Evolutionary conservation across 2,329 filamentous ascomycete species (phyloP), one percentile per base, ranked within the genome.

Genomic region (Fusarium staphyleae): DNA sequence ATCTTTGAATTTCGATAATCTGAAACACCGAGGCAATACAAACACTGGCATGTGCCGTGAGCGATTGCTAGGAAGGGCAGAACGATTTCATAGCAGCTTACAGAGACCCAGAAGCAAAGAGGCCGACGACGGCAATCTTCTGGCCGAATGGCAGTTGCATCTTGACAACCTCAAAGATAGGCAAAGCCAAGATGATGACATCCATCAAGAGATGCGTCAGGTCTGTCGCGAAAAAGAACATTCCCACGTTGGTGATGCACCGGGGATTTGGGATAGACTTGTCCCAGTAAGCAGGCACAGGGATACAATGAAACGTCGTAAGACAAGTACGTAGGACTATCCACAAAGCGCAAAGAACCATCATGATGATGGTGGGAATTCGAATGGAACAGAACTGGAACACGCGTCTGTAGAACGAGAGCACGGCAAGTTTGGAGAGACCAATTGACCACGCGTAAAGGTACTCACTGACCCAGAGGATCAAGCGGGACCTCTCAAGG

Each of bases 361-460:
- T 58, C 14, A 72, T 44, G 5, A 66, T 45, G 3, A 60, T 50
- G 12, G 70, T 72, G 2, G 68, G 64, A 9, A 67, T 40, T 6
- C 63, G 63, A 34, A 72, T 70, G 3, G 52, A 51, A 1, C 67
- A 59, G 22, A 66, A 48, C 1, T 48, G 57, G 34, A 72, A 72
- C 2, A 71, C 24, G 18, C 69, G 63, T 29, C 65, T 67, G 49
- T 71, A 72, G 30, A 72, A 65, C 13, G 47, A 58, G 9, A 72
- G 58, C 1, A 72, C 60, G 1, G 70, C 50, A 7, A 70, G 47
- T 42, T 72, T 72, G 9, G 59, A 57, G n/a, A 62, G 62, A 4
- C 60, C 67, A 5, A 72, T 63, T 1, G 69, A 66, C 42, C 59
- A 65, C 1, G 64, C 58, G 10, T 71, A 72, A 2, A 57, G 29